These are phyloP conservation scores for Aspergillus fumigatus DNA, from an alignment of 2,329 filamentous ascomycete genomes.

Conservation along the genomic window DNA sequence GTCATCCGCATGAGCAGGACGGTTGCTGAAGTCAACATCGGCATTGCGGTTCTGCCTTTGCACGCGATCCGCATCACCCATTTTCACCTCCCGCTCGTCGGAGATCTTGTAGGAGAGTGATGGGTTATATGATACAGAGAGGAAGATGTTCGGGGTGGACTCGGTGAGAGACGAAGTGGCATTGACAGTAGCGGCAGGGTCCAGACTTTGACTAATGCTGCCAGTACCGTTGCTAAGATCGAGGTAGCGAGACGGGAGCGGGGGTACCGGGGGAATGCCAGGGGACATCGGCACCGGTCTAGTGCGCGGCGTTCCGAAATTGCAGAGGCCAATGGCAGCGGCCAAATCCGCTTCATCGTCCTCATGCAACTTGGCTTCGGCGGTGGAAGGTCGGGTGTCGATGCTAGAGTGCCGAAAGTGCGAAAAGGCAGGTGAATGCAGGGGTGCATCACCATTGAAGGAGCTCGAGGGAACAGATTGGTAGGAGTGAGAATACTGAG, in stretches of 20 bases:
- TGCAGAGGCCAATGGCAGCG: conserved; percentile 83
- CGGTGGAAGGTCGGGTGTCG: conserved; percentile 72
- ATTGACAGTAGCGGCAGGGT: conserved; percentile 41
- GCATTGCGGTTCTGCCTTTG: conserved; percentile 32
- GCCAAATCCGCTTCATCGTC: conserved; percentile 85
- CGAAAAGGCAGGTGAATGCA: conserved; percentile 43
- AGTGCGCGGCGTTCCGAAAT: conserved; percentile 74
- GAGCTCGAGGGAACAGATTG: conserved; percentile 62
- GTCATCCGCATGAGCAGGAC: conserved; percentile 65
- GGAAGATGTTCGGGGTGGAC: conserved; percentile 38
- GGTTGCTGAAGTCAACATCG: conserved; percentile 33
- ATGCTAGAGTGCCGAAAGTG: conserved; percentile 70
- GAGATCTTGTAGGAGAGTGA: conserved; percentile 46
- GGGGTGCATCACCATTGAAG: conserved; percentile 51
- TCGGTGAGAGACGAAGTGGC: conserved; percentile 30
- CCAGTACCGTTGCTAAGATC: conserved; percentile 58
- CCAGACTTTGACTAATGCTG: conserved; percentile 52
- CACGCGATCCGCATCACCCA: conserved; percentile 55
- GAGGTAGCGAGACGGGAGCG: conserved; percentile 75
- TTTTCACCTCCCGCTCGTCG: conserved; percentile 60
- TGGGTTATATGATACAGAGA: conserved; percentile 40
- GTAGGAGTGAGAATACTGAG: conserved; percentile 68
- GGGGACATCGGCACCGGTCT: conserved; percentile 59
- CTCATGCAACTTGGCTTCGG: conserved; percentile 68
- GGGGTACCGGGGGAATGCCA: conserved; percentile 82